phyloP scores from a whole-genome alignment of 495 filamentous ascomycete genomes.

The Staphylotrichum tortipilum region DNA sequence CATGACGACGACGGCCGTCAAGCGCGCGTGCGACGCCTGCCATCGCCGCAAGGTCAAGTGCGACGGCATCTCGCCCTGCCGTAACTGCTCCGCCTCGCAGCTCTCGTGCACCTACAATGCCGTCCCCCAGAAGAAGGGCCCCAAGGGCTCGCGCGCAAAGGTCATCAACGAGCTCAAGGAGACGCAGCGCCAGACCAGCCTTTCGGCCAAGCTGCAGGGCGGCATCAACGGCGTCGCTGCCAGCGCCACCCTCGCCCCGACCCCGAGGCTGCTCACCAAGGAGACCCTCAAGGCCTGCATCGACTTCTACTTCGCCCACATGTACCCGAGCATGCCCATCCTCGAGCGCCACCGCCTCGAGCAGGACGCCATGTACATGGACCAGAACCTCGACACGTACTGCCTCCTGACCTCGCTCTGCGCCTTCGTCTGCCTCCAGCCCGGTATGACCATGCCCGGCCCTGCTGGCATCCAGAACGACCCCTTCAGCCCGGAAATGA shows the following conservation, averaged over 20 bases:
- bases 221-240: constrained; percentile 36
- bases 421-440: constrained; percentile 79
- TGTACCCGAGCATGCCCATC: constrained; percentile 80
- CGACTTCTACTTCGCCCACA: constrained; percentile 74
- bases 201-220: constrained; percentile 41
- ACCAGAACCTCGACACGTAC: constrained; percentile 63
- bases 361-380: constrained; percentile 54
- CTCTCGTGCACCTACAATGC: constrained; percentile 72
- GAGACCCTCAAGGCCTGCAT: constrained; percentile 61
- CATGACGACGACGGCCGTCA: constrained; percentile 47
- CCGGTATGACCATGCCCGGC: constrained; percentile 55
- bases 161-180: constrained; percentile 69
- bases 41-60: constrained; percentile 79
- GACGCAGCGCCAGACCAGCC: constrained; percentile 53
- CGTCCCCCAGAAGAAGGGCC: constrained; percentile 80
- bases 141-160: constrained; percentile 73
- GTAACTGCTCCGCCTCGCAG: constrained; percentile 58
- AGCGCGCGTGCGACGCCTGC: constrained; percentile 72
- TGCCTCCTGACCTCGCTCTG: constrained; percentile 71
- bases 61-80: constrained; percentile 61
- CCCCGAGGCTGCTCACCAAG: constrained; percentile 48
- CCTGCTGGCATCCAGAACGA: constrained; percentile 30
- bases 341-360: constrained; percentile 60
- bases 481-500: constrained; percentile 43
- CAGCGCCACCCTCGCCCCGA: constrained; percentile 39